Evolutionary conservation across 2,329 filamentous ascomycete genomes (phyloP).

Genomic region (Coleophoma crateriformis): DNA sequence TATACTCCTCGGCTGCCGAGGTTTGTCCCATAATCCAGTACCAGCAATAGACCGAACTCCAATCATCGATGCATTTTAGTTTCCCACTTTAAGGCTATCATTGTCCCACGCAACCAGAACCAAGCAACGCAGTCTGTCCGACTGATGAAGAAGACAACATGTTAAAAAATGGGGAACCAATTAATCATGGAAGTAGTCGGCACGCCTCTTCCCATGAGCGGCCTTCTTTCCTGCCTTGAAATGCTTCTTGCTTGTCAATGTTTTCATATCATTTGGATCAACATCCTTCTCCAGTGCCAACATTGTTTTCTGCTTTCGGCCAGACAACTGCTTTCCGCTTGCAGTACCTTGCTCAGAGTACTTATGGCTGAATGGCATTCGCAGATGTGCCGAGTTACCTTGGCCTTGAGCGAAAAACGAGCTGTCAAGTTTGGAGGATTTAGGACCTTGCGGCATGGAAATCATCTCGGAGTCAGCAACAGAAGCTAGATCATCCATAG

Average conservation of each 20-base stretch:
- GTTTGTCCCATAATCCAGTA: background rate
- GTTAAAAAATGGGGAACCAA: too few relatives aligned
- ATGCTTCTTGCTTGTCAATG: constrained; percentile 78
- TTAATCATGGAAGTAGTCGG: constrained; percentile 23
- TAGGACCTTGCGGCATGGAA: constrained; percentile 55
- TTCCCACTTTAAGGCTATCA: too few relatives aligned
- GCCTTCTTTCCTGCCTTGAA: constrained; percentile 70
- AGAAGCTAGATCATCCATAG: constrained; percentile 29
- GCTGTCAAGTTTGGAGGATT: constrained; percentile 75
- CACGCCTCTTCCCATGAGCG: constrained; percentile 39
- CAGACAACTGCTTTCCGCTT: constrained; percentile 65
- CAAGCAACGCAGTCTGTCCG: too few relatives aligned
- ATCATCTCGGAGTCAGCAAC: constrained; percentile 43
- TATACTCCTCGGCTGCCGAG: background rate
- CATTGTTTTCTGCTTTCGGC: constrained; percentile 77
- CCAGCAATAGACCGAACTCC: background rate
- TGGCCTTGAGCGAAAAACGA: constrained; percentile 75
- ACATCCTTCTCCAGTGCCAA: constrained; percentile 79
- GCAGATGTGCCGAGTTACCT: constrained; percentile 59
- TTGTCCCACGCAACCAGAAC: too few relatives aligned
- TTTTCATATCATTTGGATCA: constrained; percentile 70
- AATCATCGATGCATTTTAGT: too few relatives aligned
- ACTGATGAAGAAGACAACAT: too few relatives aligned
- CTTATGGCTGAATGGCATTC: constrained; percentile 82
- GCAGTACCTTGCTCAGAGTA: constrained; percentile 73